phyloP scores from a whole-genome alignment of 371 early-diverging fungal genomes.

The Catenaria anguillulae region DNA sequence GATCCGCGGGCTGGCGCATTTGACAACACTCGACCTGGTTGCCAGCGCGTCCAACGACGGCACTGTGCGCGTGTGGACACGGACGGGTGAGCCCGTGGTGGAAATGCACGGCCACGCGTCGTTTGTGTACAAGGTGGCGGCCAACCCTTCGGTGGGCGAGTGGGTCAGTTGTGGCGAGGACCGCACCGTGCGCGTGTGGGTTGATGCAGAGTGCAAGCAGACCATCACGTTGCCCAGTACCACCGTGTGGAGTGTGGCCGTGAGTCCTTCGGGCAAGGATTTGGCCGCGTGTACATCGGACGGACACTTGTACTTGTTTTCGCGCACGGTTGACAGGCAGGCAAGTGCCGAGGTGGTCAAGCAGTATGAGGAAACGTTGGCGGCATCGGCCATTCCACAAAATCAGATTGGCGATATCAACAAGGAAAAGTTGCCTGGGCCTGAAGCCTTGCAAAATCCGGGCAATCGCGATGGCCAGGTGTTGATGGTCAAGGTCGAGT shows the following conservation, averaged over 20 bases:
- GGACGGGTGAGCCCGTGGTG: constrained; percentile 53
- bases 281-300: constrained; percentile 78
- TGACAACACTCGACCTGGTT: constrained; percentile 32
- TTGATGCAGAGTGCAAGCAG: constrained; percentile 28
- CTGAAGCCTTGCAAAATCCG: constrained; percentile 50
- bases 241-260: constrained; percentile 79
- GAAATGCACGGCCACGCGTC: constrained; percentile 79
- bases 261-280: constrained; percentile 60
- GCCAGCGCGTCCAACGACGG: constrained; percentile 30
- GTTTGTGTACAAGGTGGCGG: constrained; percentile 72
- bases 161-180: constrained; percentile 88
- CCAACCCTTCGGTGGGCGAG: constrained; percentile 50
- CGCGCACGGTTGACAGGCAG: constrained; percentile 38
- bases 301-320: constrained; percentile 63
- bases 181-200: constrained; percentile 76
- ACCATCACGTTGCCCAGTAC: constrained; percentile 71
- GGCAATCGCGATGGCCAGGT: constrained; percentile 77
- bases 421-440: constrained; percentile 59
- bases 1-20: constrained; percentile 28
- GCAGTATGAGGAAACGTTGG: constrained; percentile 15
- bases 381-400: not conserved
- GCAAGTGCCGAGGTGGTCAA: constrained; percentile 42
- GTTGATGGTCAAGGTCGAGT: constrained; percentile 56
- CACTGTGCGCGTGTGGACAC: constrained; percentile 41
- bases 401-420: constrained; percentile 79